Conservation (phyloP, 2,329 filamentous ascomycete species). For the Exophiala calicioides region DNA sequence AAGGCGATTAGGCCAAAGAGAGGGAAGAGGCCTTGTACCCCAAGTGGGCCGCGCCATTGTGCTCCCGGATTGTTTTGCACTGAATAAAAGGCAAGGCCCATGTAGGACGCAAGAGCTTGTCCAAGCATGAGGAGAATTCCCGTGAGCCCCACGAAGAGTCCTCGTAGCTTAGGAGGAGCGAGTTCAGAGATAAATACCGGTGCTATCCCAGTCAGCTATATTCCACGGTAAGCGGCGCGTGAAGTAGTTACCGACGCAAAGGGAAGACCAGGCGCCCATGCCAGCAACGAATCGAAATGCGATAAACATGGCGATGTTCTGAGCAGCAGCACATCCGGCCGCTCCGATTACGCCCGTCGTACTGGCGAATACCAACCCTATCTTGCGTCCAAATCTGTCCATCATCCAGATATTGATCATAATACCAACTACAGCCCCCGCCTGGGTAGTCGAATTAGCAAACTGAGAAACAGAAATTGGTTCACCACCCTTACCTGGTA, state of each 20-base stretch:
- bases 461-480: not conserved
- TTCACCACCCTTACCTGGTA: constrained; percentile 13
- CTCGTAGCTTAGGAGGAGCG: constrained; percentile 14
- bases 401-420: not conserved
- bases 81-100: constrained; percentile 19
- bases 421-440: constrained; percentile 40
- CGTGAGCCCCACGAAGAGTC: constrained; percentile 14
- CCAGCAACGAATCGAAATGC: constrained; percentile 44
- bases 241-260: constrained; percentile 33
- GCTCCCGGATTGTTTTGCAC: not conserved
- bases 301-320: constrained; percentile 13
- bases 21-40: constrained; percentile 6
- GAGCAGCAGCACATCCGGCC: constrained; percentile 39
- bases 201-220: too few species aligned
- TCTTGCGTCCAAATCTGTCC: constrained; percentile 40
- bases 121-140: constrained; percentile 12
- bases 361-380: constrained; percentile 37
- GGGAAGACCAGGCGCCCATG: constrained; percentile 32
- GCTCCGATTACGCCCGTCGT: constrained; percentile 37
- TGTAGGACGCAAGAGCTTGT: constrained; percentile 15
- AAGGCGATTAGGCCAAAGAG: constrained; percentile 22
- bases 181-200: constrained; percentile 27
- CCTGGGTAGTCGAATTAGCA: constrained; percentile 32
- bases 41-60: constrained; percentile 17
- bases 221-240: too few species aligned